Evolutionary conservation across 495 filamentous ascomycete genomes (phyloP).

Genomic region (Letharia columbiana): DNA sequence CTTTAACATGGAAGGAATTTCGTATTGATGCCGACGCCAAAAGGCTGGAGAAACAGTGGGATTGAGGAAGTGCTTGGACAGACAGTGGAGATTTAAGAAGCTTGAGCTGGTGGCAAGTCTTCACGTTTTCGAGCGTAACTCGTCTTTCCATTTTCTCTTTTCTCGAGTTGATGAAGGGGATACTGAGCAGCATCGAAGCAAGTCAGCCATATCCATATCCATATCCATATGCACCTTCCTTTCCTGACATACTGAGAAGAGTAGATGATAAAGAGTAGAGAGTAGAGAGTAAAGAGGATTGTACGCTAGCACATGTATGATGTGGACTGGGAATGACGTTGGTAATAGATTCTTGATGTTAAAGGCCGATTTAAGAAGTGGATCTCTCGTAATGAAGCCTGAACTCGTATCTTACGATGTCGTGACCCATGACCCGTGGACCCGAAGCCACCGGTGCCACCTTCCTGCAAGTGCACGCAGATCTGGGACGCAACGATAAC

Average conservation of each 20-base stretch:
- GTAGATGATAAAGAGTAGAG: too few relatives aligned
- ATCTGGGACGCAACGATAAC: slow-evolving; percentile 5
- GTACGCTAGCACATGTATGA: too few relatives aligned
- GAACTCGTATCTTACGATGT: not conserved
- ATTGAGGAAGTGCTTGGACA: too few relatives aligned
- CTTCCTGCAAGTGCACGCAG: slow-evolving; percentile 7
- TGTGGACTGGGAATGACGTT: too few relatives aligned
- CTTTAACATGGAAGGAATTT: not conserved
- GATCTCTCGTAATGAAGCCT: not conserved
- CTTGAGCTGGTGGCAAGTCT: not conserved
- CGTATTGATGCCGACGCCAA: not conserved
- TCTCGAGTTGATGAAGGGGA: not conserved
- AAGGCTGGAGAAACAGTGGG: not conserved
- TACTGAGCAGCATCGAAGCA: not conserved
- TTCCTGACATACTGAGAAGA: too few relatives aligned
- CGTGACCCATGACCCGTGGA: too few relatives aligned
- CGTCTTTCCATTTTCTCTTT: not conserved
- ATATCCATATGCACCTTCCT: not conserved
- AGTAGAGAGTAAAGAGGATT: too few relatives aligned
- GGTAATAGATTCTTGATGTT: not conserved
- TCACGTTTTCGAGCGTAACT: not conserved
- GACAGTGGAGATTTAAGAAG: not conserved
- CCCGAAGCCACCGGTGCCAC: not conserved
- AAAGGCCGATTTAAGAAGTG: not conserved
- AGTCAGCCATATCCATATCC: not conserved